Evolutionary conservation across 139 green algal genomes (phyloP), one percentile per base, ranked within the genome.

Genomic region (Pleodorina starrii): DNA sequence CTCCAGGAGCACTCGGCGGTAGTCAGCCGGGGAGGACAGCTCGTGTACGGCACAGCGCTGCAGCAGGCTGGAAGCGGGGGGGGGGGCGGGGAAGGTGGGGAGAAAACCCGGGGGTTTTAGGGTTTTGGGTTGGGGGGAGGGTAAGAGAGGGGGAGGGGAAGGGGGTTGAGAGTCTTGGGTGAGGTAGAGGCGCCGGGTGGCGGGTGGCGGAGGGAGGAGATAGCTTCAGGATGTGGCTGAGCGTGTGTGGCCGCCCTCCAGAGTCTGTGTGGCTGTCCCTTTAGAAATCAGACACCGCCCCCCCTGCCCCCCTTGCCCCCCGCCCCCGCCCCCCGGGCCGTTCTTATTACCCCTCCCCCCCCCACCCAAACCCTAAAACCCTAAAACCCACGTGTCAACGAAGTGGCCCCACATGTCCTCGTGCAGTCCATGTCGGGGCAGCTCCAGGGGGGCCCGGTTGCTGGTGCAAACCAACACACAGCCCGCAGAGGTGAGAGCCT

Each of bases 381-480:
- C n/a, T n/a, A n/a, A n/a, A n/a, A 10, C 68, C 46, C 68, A 94
- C 92, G 88, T 92, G 10, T 93, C 46, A 0, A 94, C 77, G 72
- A 96, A 93, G 79, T 95, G 88, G 1, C 85, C 81, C 82, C 93
- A 96, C 88, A 96, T 92, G 78, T 77, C 92, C 87, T 96, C 91
- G 73, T 96, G 91, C 40, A 94, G 89, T 23, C 91, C 92, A 36
- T 95, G 90, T 10, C 92, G 54, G 5, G 92, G 92, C 77, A 95
- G 88, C 27, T 94, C 89, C 6, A 44, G 17, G 1, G 91, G 90
- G 40, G 87, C 46, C 2, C 90, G 85, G 81, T 94, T 95, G 83
- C 69, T 90, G 17, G 92, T 95, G 48, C 25, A 71, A 17, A 94
- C 85, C 69, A 95, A 78, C 74, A 96, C 92, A 42, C 89, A 91